phyloP scores from a whole-genome alignment of 345 rosid species.

The Hypericum androsaemum region DNA sequence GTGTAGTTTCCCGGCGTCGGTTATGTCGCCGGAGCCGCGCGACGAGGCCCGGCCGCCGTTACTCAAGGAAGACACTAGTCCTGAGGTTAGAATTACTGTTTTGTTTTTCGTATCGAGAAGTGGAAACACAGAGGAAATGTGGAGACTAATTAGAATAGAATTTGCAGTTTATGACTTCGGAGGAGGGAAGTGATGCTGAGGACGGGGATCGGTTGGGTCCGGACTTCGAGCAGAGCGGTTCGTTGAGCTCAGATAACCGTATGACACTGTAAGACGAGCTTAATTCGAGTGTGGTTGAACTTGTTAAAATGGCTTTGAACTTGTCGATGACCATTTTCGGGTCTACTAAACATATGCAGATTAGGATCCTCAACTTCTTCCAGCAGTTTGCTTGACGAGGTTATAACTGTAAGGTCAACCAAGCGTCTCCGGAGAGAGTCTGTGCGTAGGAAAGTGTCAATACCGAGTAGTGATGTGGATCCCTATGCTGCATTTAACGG shows the following conservation, averaged over 20 bases:
- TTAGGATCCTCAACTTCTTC: constrained; percentile 30
- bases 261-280: constrained; percentile 44
- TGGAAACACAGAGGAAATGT: not conserved
- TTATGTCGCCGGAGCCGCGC: constrained; percentile 63
- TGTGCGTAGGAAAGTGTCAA: constrained; percentile 40
- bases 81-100: constrained; percentile 32
- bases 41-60: constrained; percentile 40
- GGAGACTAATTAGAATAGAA: too few relatives aligned
- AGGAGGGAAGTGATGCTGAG: constrained; percentile 30
- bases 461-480: constrained; percentile 22
- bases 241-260: constrained; percentile 35
- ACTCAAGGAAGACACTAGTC: constrained; percentile 42
- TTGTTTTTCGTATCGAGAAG: not conserved
- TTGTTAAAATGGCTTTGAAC: constrained; percentile 72
- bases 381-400: constrained; percentile 23
- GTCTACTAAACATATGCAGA: constrained; percentile 10
- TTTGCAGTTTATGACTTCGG: too few relatives aligned
- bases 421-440: constrained; percentile 50
- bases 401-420: constrained; percentile 50
- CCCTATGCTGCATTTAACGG: constrained; percentile 25
- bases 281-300: constrained; percentile 26
- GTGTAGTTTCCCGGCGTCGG: constrained; percentile 57
- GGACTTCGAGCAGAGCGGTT: constrained; percentile 27
- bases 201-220: constrained; percentile 21
- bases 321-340: constrained; percentile 26